Base-by-base conservation (phyloP, 140 eudicot species). In the Stevia rebaudiana region DNA sequence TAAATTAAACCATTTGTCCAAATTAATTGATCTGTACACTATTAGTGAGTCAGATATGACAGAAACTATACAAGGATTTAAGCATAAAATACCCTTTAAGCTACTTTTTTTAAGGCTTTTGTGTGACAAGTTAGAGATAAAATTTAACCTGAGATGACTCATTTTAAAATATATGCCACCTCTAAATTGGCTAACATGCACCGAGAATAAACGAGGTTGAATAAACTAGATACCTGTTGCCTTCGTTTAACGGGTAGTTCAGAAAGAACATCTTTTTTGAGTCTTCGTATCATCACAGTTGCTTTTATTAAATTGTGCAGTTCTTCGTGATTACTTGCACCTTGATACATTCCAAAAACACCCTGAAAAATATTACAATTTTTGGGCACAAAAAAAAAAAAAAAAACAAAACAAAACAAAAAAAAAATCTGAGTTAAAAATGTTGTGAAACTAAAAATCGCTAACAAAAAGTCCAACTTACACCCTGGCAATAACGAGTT, bases 271-370 rank as follows among this genome's bases (percentile, higher is more conserved):
- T 92, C 96, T 65, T 85, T 92, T 76, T 92, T 92, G 19, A 92
- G 95, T 72, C 96, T 88, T 42, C 98, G 98, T 51, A 92, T 88
- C 98, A 92, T 88, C 68, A 92, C 71, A 42, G 98, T 92, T 60
- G 96, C 87, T 75, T 92, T 92, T 71, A 92, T 92, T 61, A 92
- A 80, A 79, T 83, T 85, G 82, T 92, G 98, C 76, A 92, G 80
- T 82, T 92, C 98, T 63, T 92, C 98, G 59, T 88, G 95, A 74
- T 92, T 88, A 76, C 98, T 92, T 22, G 98, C 87, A 77, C 98
- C 98, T 78, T 92, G 98, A 78, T 92, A 92, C 74, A 70, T 39
- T 74, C 98, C 98, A 79, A 92, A 92, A n/a, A 68, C 2, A 1
- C 98, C 96, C 98, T 87, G 71, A 80, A 70, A 36, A 68, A 46